Base-by-base conservation (phyloP, 1,284 basidiomycete genomes). In the Neotropicomus parvogracilis region DNA sequence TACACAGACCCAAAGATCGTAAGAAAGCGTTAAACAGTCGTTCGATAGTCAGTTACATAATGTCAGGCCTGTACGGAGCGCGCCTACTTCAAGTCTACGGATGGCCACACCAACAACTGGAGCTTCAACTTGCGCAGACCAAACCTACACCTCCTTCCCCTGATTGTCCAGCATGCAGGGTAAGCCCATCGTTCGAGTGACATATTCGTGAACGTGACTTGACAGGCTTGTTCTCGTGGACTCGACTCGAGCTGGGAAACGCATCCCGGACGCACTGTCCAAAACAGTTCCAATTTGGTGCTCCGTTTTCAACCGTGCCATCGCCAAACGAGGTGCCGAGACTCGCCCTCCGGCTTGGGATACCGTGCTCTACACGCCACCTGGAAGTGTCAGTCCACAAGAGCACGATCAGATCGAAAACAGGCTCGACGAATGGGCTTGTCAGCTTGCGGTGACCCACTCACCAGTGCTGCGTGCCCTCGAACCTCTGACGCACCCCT, bases 251-350 rank as follows among this genome's bases (percentile, higher is more conserved):
- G 75, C 91, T 14, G 95, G 95, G 8, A 98, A 99, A 71, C 83
- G 91, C 13, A 88, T 95, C 55, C 95, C 95, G 0, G 95, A 99
- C 59, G 93, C 95, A 0, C 74, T 98, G 0, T 90, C 90, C 6
- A 98, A 98, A 66, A 98, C 95, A 0, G 78, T 97, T 0, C 94
- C 95, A 0, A 90, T 95, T 39, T 99, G 95, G 95, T 98, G 95
- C 65, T 76, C 90, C 2, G 91, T 95, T 3, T 74, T 98, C 56
- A 98, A 97, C 60, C 75, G 80, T 8, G 91, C 91, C 0, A 58
- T 86, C 13, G 49, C 59, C 63, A 40, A 68, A 64, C 39, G 70
- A 55, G 21, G 37, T 14, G 6, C 44, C 17, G 33, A 36, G 48
- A 59, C 59, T 20, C 56, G 63, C 21, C 49, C 59, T 8, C 51